Evolutionary conservation across 2,329 filamentous ascomycete genomes (phyloP).

Genomic region (Fusarium pseudonygamai): DNA sequence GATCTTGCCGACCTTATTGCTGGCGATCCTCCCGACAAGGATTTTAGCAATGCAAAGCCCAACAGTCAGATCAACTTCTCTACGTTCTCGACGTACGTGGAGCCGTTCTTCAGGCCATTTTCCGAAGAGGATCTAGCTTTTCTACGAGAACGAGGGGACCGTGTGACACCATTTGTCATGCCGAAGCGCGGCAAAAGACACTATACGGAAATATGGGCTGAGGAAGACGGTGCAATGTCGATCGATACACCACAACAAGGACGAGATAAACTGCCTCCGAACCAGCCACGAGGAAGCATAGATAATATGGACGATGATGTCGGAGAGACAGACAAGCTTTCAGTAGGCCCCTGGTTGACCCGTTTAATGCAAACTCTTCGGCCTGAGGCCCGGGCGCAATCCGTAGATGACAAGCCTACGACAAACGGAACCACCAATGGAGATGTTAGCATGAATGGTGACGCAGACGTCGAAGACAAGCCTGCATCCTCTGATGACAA

Average conservation of each 20-base stretch:
- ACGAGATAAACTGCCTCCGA: conserved; percentile 75
- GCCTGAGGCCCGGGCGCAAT: conserved; percentile 71
- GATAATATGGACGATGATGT: conserved; percentile 87
- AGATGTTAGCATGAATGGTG: conserved; percentile 65
- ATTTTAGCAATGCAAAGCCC: conserved; percentile 94
- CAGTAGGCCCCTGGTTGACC: conserved; percentile 84
- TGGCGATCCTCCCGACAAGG: conserved; percentile 89
- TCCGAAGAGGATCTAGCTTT: conserved; percentile 96
- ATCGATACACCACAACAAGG: conserved; percentile 72
- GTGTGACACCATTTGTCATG: conserved; percentile 83
- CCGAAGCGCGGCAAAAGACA: conserved; percentile 84
- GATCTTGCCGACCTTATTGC: conserved; percentile 88
- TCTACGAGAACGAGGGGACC: conserved; percentile 87
- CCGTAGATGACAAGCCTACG: conserved; percentile 65
- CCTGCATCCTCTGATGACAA: conserved; percentile 51
- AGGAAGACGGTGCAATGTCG: conserved; percentile 86
- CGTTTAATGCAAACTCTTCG: conserved; percentile 84
- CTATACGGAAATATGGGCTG: conserved; percentile 92
- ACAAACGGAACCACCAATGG: conserved; percentile 63
- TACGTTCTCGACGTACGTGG: conserved; percentile 91
- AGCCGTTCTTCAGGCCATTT: conserved; percentile 89
- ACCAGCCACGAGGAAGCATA: conserved; percentile 84
- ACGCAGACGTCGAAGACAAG: conserved; percentile 51
- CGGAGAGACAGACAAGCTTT: conserved; percentile 89
- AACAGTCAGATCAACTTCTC: conserved; percentile 93